Conservation (phyloP, 2,329 filamentous ascomycete genomes). For the Ophiostoma australiae region DNA sequence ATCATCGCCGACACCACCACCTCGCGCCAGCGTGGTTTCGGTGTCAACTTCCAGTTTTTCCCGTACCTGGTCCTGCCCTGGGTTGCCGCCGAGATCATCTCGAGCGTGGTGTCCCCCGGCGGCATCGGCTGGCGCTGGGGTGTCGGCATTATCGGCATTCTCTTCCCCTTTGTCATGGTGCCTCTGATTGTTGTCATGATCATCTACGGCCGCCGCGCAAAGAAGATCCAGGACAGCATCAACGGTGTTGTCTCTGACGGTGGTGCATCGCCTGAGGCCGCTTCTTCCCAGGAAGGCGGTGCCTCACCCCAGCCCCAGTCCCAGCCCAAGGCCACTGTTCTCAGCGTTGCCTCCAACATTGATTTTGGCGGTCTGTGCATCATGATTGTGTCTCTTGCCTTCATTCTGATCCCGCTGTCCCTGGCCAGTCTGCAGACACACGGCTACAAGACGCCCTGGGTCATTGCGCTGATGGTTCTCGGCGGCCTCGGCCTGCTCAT, state of each 20-base stretch:
- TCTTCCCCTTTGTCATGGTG: constrained; percentile 49
- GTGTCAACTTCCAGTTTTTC: constrained; percentile 46
- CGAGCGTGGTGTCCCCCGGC: constrained; percentile 29
- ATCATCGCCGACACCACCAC: constrained; percentile 58
- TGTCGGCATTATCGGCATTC: constrained; percentile 52
- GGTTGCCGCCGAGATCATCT: constrained; percentile 49
- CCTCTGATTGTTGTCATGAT: constrained; percentile 46
- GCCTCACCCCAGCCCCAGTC: too few species aligned
- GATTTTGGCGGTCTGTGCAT: constrained; percentile 43
- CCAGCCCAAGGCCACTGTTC: constrained; percentile 27
- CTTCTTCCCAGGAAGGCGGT: background rate
- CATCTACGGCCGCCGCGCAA: constrained; percentile 46
- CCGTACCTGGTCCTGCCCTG: constrained; percentile 54
- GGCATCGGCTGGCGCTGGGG: constrained; percentile 51
- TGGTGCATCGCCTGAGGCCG: background rate
- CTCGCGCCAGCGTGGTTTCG: constrained; percentile 47
- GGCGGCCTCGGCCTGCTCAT: constrained; percentile 35
- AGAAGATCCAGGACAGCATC: constrained; percentile 38
- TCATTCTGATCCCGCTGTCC: constrained; percentile 45
- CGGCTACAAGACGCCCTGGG: background rate
- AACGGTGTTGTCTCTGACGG: background rate
- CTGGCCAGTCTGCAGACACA: constrained; percentile 28
- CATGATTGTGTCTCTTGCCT: constrained; percentile 45
- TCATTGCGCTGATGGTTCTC: background rate
- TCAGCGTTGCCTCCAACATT: constrained; percentile 37